A percentile compares a stretch with the other conserved stretches of the same genome.
These are phyloP conservation scores for Bolboschoenus planiculmis DNA, from an alignment of 176 grass and related monocot genomes.

Conservation along the genomic window DNA sequence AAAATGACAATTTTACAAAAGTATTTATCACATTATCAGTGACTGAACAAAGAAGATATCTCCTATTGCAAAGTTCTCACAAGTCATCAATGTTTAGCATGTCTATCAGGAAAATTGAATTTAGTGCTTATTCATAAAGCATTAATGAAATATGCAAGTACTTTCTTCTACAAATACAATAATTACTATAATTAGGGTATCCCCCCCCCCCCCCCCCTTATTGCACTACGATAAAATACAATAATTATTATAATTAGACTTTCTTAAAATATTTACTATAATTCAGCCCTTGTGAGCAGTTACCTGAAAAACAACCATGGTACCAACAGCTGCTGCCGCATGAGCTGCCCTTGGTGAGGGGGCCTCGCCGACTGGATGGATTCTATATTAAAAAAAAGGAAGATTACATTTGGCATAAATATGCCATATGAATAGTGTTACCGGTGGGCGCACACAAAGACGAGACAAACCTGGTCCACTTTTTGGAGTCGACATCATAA, in stretches of 20 bases:
- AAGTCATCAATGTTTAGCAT: neutral
- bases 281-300: neutral
- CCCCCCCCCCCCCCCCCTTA: too few species aligned
- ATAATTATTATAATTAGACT: neutral
- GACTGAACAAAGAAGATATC: neutral
- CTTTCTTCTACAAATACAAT: too few species aligned
- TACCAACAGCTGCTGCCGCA: conserved; percentile 71
- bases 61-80: neutral
- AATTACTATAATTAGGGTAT: too few species aligned
- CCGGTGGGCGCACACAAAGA: neutral
- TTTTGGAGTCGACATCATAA: conserved; percentile 66
- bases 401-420: neutral
- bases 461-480: conserved; percentile 65
- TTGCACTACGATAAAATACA: neutral
- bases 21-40: neutral
- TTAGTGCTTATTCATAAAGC: too few species aligned
- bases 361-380: conserved; percentile 68
- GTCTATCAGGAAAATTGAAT: too few species aligned
- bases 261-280: neutral
- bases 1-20: neutral
- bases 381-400: conserved; percentile 28
- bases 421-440: too few species aligned
- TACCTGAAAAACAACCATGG: conserved; percentile 99
- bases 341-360: conserved; percentile 90
- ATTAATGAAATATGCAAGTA: too few species aligned